These are phyloP conservation scores for Geosmithia putterillii DNA, from an alignment of 2,329 filamentous ascomycete genomes.

Conservation along the genomic window DNA sequence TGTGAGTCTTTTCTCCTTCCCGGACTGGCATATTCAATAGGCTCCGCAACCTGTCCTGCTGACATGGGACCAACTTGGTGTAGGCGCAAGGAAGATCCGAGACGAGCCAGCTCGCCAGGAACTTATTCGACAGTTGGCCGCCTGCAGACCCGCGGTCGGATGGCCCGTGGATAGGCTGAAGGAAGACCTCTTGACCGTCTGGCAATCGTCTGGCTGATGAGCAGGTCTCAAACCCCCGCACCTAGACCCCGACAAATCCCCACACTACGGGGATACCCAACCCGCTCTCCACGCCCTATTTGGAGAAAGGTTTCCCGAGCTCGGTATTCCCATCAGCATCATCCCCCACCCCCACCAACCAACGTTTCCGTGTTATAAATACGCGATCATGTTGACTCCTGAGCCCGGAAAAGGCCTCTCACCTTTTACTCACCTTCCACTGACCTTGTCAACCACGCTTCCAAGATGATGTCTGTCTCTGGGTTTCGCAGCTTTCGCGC, in stretches of 20 bases:
- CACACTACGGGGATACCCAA: background rate
- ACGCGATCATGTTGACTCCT: background rate
- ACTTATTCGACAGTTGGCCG: slow-evolving; percentile 15
- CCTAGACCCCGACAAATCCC: background rate
- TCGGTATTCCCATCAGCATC: background rate
- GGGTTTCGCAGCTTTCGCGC: background rate
- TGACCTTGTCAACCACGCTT: background rate
- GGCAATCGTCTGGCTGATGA: slow-evolving; percentile 6
- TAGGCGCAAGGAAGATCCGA: slow-evolving; percentile 1
- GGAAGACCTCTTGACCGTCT: slow-evolving; percentile 13
- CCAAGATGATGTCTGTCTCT: background rate
- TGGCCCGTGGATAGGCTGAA: slow-evolving; percentile 26
- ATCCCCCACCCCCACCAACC: background rate
- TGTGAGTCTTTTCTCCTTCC: slow-evolving; percentile 17
- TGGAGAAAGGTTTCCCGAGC: slow-evolving; percentile 1
- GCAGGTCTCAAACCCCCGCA: background rate
- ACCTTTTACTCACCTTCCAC: too few species aligned
- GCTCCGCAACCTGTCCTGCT: slow-evolving; percentile 14
- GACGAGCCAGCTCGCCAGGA: slow-evolving; percentile 9
- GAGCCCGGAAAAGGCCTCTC: too few species aligned
- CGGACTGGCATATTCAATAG: too few species aligned
- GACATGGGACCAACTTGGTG: slow-evolving; percentile 10
- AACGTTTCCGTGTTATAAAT: background rate
- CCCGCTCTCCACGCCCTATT: background rate
- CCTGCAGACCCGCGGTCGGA: slow-evolving; percentile 19